Evolutionary conservation across 768 basidiomycete species (phyloP), one percentile per base, ranked within the genome.

Genomic region (Auriscalpium microsporum): DNA sequence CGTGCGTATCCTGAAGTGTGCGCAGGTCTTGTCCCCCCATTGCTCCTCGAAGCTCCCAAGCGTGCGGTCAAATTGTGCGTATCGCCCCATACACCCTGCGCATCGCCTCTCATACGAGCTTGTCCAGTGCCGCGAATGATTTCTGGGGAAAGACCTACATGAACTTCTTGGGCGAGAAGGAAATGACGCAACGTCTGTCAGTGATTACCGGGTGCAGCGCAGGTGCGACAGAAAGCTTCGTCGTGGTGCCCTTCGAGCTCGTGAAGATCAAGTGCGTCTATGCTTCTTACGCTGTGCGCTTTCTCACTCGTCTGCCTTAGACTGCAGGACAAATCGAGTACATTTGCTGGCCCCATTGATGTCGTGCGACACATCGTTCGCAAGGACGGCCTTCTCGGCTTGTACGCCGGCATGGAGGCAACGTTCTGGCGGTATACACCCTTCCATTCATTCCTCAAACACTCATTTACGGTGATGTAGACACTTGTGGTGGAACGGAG

Each of bases 11-110:
- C 53, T 55, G 34, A 21, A 10, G 19, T 19, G 19, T 14, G 34
- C 17, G 37, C 45, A 89, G 87, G 95, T 62, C 83, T 99, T 56
- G 86, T 94, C n/a, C 93, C 96, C 10, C 96, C 96, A 16, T 71
- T 99, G 10, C 80, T 98, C 64, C 75, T 99, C 46, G 96, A 99
- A 71, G 96, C 96, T 14, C 96, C 96, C 2, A 99, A 99, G 74
- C 86, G 96, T 72, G 96, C 96, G 14, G 90, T 94, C 48, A 99
- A 98, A 79, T 90, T 90, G 87, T 88, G 60, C 58, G 83, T 73
- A 19, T 35, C 21, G 19, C 50, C 37, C 33, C 34, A 17, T 47
- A 45, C 33, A 50, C 34, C 16, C 21, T 35, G 13, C 45, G 33
- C 44, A 21, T 53, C 21, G 9, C 28, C 40, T n/a, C 17, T 36